phyloP scores from a whole-genome alignment of 2,329 filamentous ascomycete genomes.

The Aaosphaeria arxii region DNA sequence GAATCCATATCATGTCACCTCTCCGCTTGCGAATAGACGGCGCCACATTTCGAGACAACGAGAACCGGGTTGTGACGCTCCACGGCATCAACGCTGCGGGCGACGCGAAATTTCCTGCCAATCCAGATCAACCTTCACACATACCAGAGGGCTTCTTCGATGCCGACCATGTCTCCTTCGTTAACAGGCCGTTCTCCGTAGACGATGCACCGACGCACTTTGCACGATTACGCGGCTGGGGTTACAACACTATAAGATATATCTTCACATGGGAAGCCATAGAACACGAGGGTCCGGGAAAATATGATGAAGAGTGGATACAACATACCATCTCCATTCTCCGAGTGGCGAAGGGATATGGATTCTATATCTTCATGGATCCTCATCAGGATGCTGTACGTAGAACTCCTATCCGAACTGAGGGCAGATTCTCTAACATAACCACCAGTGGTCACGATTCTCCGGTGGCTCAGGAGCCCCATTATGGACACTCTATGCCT shows the following conservation, averaged over 20 bases:
- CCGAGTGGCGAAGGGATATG: slow-evolving; percentile 80
- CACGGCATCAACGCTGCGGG: slow-evolving; percentile 92
- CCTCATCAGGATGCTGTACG: slow-evolving; percentile 94
- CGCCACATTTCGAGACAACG: slow-evolving; percentile 74
- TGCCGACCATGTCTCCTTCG: slow-evolving; percentile 86
- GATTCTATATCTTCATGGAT: slow-evolving; percentile 97
- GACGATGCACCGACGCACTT: slow-evolving; percentile 86
- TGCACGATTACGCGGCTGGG: slow-evolving; percentile 77
- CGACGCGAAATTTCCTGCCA: slow-evolving; percentile 84
- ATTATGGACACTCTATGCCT: slow-evolving; percentile 96
- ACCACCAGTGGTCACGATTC: slow-evolving; percentile 78
- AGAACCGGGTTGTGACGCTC: slow-evolving; percentile 81
- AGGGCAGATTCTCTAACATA: slow-evolving; percentile 14
- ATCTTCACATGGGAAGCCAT: slow-evolving; percentile 99
- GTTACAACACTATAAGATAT: slow-evolving; percentile 95
- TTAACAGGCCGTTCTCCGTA: slow-evolving; percentile 77
- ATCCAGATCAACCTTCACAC: slow-evolving; percentile 79
- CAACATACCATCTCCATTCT: slow-evolving; percentile 84
- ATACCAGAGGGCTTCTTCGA: slow-evolving; percentile 80
- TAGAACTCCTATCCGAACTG: slow-evolving; percentile 17
- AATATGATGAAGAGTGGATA: slow-evolving; percentile 93
- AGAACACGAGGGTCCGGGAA: slow-evolving; percentile 84
- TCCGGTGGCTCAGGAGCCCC: slow-evolving; percentile 93
- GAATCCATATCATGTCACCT: slow-evolving; percentile 58
- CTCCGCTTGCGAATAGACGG: slow-evolving; percentile 82